Base-by-base conservation (phyloP, 257 asterid genomes). In the Thymus mandschuricus region DNA sequence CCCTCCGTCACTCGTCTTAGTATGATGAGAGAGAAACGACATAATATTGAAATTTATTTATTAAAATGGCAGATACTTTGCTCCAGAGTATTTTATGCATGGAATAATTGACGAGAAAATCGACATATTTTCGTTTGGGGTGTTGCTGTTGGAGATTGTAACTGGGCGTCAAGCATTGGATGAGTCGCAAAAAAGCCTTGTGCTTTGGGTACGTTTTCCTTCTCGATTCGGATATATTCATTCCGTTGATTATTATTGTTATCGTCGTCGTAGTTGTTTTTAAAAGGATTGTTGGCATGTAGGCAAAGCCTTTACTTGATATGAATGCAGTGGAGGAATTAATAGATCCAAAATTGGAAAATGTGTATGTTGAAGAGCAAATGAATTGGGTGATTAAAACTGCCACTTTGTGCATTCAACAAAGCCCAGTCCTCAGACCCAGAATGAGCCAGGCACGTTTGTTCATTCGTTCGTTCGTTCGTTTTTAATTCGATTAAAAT, bases 21-120 rank as follows among this genome's bases (percentile, higher is more conserved):
- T 21, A 21, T 21, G 21, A 21, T 21, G 21, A 21, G 21, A 21
- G 21, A 21, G 21, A 21, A 21, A 21, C 21, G 21, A 21, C 21
- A 21, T 21, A 21, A 21, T 21, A 21, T 21, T 21, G 21, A 21
- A 21, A 21, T 21, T 21, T 21, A 48, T 60, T 64, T 35, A 7
- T 41, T 48, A 48, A 33, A 31, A 15, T 27, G 35, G 44, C 57
- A 89, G 96, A 74, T 89, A 89, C 71, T 85, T 89, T 66, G 96
- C 96, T 70, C 96, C 96, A 0, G 96, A 89, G 69, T 87, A 89
- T 78, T 89, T 87, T 73, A 85, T 87, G 93, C 81, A 87, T 49
- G 96, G 96, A 31, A 77, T 85, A 4, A 88, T 89, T 11, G 91
- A 89, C 70, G 96, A 89, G 84, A 89, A 85, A 79, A 89, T 90